Percentiles rank a stretch among this genome's conserved stretches.
These are phyloP conservation scores for Gomphus bonarii DNA, from an alignment of 1,284 basidiomycete genomes.

Conservation along the genomic window DNA sequence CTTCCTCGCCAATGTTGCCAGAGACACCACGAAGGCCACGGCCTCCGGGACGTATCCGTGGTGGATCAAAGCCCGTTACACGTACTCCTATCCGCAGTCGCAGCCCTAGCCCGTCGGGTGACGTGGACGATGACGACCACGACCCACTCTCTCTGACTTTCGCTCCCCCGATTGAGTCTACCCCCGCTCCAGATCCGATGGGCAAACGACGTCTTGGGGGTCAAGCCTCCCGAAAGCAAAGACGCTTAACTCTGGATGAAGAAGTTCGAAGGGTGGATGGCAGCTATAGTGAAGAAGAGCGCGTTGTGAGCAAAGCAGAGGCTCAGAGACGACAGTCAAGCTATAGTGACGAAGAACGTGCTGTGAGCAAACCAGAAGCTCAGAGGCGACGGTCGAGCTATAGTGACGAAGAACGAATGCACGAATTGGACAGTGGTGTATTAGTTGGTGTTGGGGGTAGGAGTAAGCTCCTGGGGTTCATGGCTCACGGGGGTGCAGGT, in stretches of 20 bases:
- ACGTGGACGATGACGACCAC: slow-evolving; percentile 20
- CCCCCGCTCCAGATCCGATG: slow-evolving; percentile 5
- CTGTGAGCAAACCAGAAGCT: slow-evolving; percentile 19
- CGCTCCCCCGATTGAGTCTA: slow-evolving; percentile 9
- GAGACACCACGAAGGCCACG: slow-evolving; percentile 44
- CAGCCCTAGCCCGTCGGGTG: slow-evolving; percentile 4
- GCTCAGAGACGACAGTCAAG: not conserved
- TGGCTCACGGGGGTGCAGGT: slow-evolving; percentile 64
- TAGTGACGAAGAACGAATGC: slow-evolving; percentile 17
- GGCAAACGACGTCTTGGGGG: not conserved
- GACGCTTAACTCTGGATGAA: slow-evolving; percentile 51
- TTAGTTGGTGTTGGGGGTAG: slow-evolving; percentile 43
- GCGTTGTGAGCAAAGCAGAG: slow-evolving; percentile 22
- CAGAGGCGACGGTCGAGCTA: not conserved
- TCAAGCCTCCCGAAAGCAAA: slow-evolving; percentile 18
- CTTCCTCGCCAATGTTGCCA: slow-evolving; percentile 49
- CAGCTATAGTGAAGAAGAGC: slow-evolving; percentile 20
- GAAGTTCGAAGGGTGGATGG: slow-evolving; percentile 43
- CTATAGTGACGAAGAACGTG: slow-evolving; percentile 17
- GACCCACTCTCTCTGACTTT: slow-evolving; percentile 18
- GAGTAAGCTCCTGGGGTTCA: slow-evolving; percentile 44
- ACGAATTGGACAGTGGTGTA: slow-evolving; percentile 32
- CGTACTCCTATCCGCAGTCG: not conserved
- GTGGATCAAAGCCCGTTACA: not conserved
- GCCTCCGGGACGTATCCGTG: slow-evolving; percentile 34